Percentiles rank a stretch among this genome's conserved stretches.
These are phyloP conservation scores for Serendipita sp. DNA, from an alignment of 768 basidiomycete species.

Conservation along the genomic window DNA sequence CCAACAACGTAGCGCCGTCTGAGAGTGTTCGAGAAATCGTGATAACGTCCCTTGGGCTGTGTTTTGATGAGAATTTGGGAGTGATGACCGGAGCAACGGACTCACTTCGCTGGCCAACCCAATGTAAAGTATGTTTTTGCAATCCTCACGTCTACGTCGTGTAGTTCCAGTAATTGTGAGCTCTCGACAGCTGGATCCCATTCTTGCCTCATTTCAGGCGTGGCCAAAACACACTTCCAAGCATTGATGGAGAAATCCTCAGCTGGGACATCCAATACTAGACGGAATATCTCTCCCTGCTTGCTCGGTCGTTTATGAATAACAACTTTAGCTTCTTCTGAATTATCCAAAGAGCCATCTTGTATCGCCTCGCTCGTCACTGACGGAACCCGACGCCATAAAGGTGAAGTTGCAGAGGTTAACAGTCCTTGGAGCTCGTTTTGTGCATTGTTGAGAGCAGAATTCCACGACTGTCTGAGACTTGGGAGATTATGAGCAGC, in stretches of 20 bases:
- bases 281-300: slow-evolving; percentile 64
- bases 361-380: slow-evolving; percentile 43
- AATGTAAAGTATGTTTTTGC: slow-evolving; percentile 80
- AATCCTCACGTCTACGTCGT: slow-evolving; percentile 74
- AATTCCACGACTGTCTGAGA: slow-evolving; percentile 68
- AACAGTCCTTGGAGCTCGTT: slow-evolving; percentile 63
- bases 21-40: slow-evolving; percentile 79
- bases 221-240: slow-evolving; percentile 67
- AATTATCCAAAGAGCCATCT: slow-evolving; percentile 32
- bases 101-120: slow-evolving; percentile 95
- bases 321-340: slow-evolving; percentile 54
- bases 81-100: slow-evolving; percentile 10
- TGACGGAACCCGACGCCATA: slow-evolving; percentile 66
- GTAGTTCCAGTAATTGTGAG: slow-evolving; percentile 65
- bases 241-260: slow-evolving; percentile 57
- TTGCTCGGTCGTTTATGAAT: slow-evolving; percentile 60
- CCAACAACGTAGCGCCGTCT: slow-evolving; percentile 68
- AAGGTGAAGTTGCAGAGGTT: slow-evolving; percentile 45
- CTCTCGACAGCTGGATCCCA: slow-evolving; percentile 92
- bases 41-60: slow-evolving; percentile 81
- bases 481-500: slow-evolving; percentile 18
- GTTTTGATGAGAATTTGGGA: background rate
- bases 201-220: slow-evolving; percentile 74
- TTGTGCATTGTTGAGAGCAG: slow-evolving; percentile 59
- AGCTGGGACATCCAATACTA: slow-evolving; percentile 60